A percentile compares a stretch with the other conserved stretches of the same genome.
Evolutionary conservation across 495 filamentous ascomycete genomes (phyloP).

Genomic region (Podospora fimiseda): DNA sequence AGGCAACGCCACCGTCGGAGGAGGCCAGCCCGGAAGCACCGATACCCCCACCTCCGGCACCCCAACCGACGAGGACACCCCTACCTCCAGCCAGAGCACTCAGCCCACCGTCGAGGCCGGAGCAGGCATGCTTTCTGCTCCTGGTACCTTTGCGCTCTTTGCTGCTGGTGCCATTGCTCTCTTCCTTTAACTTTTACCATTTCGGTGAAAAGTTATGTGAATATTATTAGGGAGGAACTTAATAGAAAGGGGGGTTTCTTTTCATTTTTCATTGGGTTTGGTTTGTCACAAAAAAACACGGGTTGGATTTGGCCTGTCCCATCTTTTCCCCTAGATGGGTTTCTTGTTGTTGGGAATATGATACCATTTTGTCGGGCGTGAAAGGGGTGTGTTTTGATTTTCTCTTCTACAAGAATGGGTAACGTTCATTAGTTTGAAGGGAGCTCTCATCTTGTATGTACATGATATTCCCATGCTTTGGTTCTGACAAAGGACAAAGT

Average conservation of each 20-base stretch:
- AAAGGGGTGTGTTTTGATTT: background rate
- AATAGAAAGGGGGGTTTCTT: background rate
- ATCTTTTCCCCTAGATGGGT: too few relatives aligned
- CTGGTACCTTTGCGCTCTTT: constrained; percentile 16
- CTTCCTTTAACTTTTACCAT: constrained; percentile 25
- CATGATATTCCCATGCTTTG: too few relatives aligned
- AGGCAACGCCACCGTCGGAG: constrained; percentile 26
- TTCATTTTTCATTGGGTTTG: too few relatives aligned
- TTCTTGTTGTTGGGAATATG: background rate
- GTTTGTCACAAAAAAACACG: too few relatives aligned
- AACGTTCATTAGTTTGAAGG: too few relatives aligned
- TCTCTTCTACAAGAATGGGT: too few relatives aligned
- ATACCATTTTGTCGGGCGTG: background rate
- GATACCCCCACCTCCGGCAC: constrained; percentile 5
- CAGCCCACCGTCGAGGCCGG: constrained; percentile 10
- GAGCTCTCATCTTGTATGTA: too few relatives aligned
- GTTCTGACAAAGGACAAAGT: too few relatives aligned
- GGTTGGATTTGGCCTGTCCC: too few relatives aligned
- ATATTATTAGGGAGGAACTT: background rate
- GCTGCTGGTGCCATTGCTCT: constrained; percentile 29
- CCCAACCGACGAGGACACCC: constrained; percentile 4
- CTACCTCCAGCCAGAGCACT: constrained; percentile 1
- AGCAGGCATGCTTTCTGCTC: constrained; percentile 17
- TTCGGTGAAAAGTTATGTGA: constrained; percentile 8
- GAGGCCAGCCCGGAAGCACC: constrained; percentile 11